Evolutionary conservation across 2,329 filamentous ascomycete genomes (phyloP).

Genomic region (Coniochaeta ligniaria): DNA sequence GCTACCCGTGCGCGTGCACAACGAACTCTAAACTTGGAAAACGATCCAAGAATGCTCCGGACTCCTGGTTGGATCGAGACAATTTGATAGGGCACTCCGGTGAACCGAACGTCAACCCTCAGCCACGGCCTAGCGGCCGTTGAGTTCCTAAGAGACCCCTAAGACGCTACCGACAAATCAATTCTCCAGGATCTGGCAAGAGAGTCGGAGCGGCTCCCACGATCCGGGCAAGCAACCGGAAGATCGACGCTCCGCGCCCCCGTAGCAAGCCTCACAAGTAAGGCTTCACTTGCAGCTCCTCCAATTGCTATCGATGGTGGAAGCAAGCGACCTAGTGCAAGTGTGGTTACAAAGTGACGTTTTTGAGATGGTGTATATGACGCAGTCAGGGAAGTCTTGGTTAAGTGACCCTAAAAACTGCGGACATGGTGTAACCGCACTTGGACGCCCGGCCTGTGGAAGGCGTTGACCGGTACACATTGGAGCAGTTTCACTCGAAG

Average conservation of each 20-base stretch:
- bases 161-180: background rate
- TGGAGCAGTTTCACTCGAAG: background rate
- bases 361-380: background rate
- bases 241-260: background rate
- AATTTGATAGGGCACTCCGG: background rate
- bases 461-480: background rate
- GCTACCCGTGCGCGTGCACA: conserved; percentile 1
- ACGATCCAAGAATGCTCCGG: conserved; percentile 3
- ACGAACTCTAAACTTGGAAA: background rate
- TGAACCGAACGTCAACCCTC: background rate
- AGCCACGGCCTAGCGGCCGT: background rate
- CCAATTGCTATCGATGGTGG: background rate
- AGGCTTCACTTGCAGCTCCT: background rate
- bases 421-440: background rate
- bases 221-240: background rate
- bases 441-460: background rate
- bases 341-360: background rate
- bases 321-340: background rate
- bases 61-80: background rate
- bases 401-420: background rate
- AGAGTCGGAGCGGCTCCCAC: background rate
- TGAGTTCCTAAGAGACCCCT: background rate
- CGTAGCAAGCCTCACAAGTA: background rate
- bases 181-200: background rate
- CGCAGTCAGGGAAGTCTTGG: background rate